Conservation (phyloP, 2,329 filamentous ascomycete species). For the Trichoderma guizhouense region DNA sequence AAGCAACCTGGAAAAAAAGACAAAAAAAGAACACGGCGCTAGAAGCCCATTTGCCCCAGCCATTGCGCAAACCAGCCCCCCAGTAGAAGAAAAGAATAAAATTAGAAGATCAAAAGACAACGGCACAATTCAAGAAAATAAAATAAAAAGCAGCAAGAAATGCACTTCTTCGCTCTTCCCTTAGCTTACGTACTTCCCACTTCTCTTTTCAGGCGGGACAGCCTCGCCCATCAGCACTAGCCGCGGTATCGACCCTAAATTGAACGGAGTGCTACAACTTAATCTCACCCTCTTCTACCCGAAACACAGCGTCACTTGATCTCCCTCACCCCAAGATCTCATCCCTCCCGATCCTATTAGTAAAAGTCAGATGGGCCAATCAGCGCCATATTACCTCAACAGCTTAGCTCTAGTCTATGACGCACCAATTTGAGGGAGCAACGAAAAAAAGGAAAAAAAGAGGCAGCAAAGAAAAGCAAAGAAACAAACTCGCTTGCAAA, state of each 20-base stretch:
- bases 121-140: neutral
- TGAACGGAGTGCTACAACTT: neutral
- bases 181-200: neutral
- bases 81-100: neutral
- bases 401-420: constrained; percentile 2
- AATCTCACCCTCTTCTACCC: constrained; percentile 14
- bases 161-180: neutral
- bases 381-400: neutral
- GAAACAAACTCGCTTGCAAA: neutral
- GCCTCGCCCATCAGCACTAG: neutral
- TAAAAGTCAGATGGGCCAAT: constrained; percentile 12
- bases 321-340: constrained; percentile 1
- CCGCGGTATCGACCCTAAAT: neutral
- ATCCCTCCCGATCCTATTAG: constrained; percentile 3
- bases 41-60: neutral
- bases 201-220: neutral
- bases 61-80: neutral
- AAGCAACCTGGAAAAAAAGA: neutral
- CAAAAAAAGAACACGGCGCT: neutral
- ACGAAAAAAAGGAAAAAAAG: neutral
- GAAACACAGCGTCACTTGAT: constrained; percentile 13
- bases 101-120: neutral
- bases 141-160: neutral
- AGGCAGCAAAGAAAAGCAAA: neutral
- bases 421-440: neutral